Base-by-base conservation (phyloP, 1,284 basidiomycete genomes). In the Puccinia horiana region DNA sequence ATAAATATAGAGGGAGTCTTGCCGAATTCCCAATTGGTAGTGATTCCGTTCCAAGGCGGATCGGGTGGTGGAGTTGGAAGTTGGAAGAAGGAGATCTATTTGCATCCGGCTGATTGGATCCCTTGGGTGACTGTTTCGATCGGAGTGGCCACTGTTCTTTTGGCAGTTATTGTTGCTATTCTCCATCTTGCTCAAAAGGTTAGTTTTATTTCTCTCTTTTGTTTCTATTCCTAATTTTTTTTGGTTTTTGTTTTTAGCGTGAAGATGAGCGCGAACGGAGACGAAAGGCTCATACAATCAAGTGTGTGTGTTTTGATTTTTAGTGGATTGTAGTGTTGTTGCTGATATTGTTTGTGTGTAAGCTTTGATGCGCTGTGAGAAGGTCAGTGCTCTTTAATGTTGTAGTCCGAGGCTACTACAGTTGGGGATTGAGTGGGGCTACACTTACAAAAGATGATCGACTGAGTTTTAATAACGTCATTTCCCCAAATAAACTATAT, bases 11-110 rank as follows among this genome's bases (percentile, higher is more conserved):
- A 99, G 86, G 95, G 96, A 40, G 92, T 99, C 23, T 95, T 99
- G 65, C 97, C 97, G 0, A 99, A 99, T 87, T 96, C 94, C 5
- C 95, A 96, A 85, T 91, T 99, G 11, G 92, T 99, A n/a, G 94
- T 99, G 84, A 91, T 93, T 63, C 96, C 96, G 0, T 93, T 93
- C 3, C 88, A 88, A 81, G 85, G 9, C 86, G 84, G 37, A 86
- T 87, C 26, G 32, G 58, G 58, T 0, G 88, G 89, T 14, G 89
- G 89, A 37, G 78, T 72, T 9, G 76, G 89, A 35, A 88, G 88
- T 49, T 99, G 97, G 97, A 93, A 91, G 84, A 91, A 92, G 82
- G 93, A 98, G 88, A 88, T 99, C 82, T 99, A 94, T 86, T 88
- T 99, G 84, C 90, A 95, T 67, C 96, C 96, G 0, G 96, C 96